Percentiles rank a stretch among this genome's conserved stretches.
These are phyloP conservation scores for Metarhizium anisopliae DNA, from an alignment of 2,329 filamentous ascomycete genomes.

Conservation along the genomic window DNA sequence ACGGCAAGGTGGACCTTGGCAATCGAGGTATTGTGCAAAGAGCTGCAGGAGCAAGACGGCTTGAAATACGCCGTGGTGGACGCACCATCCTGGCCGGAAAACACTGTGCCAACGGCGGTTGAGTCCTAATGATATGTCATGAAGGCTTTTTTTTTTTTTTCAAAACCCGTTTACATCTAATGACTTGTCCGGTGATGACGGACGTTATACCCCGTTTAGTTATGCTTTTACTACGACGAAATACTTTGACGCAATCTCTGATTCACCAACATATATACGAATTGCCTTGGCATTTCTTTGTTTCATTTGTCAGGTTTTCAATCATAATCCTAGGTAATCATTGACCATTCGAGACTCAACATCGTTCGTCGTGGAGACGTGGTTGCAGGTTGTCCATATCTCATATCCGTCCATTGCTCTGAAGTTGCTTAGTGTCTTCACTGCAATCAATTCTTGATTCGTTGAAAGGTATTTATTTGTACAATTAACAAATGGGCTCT, in stretches of 20 bases:
- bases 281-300: background rate
- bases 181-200: background rate
- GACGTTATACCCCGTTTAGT: background rate
- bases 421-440: too few species aligned
- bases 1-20: slow-evolving; percentile 42
- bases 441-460: too few species aligned
- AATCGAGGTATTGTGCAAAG: slow-evolving; percentile 43
- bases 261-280: background rate
- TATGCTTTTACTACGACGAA: background rate
- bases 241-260: background rate
- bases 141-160: background rate
- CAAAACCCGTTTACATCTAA: background rate
- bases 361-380: too few species aligned
- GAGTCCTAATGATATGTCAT: background rate
- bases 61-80: slow-evolving; percentile 30
- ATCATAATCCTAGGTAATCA: too few species aligned
- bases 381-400: too few species aligned
- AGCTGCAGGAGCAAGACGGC: slow-evolving; percentile 37
- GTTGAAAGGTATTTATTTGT: too few species aligned
- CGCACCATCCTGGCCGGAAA: slow-evolving; percentile 22
- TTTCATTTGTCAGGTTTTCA: background rate
- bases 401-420: too few species aligned
- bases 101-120: background rate
- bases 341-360: too few species aligned
- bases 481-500: too few species aligned